phyloP scores from a whole-genome alignment of 2,329 filamentous ascomycete genomes.

The Talaromyces pinophilus region DNA sequence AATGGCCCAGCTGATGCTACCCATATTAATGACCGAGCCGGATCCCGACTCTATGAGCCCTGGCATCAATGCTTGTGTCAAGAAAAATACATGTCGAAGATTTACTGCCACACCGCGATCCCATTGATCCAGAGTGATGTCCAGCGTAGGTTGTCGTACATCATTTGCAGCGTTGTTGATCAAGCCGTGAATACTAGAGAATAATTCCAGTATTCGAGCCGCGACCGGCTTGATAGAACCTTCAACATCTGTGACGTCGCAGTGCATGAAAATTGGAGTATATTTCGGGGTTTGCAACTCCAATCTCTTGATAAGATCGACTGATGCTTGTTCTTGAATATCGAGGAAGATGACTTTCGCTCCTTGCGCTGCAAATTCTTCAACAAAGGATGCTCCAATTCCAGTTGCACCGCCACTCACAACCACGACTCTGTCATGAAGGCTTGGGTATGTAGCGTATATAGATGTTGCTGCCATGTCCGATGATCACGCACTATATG shows the following conservation, averaged over 20 bases:
- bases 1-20: conserved; percentile 44
- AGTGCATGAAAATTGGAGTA: conserved; percentile 44
- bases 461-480: neutral
- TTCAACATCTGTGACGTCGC: conserved; percentile 46
- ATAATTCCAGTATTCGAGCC: conserved; percentile 33
- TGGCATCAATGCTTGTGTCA: conserved; percentile 34
- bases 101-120: neutral
- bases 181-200: conserved; percentile 30
- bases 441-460: conserved; percentile 28
- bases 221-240: conserved; percentile 31
- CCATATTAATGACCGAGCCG: conserved; percentile 45
- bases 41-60: conserved; percentile 34
- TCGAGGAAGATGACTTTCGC: conserved; percentile 51
- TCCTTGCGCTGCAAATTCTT: conserved; percentile 50
- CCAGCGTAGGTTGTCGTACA: neutral
- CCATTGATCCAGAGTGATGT: neutral
- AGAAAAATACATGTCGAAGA: neutral
- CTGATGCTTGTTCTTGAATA: conserved; percentile 32
- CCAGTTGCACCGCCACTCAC: conserved; percentile 52
- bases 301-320: neutral
- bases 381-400: conserved; percentile 47
- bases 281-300: neutral
- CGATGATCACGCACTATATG: neutral
- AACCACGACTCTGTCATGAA: conserved; percentile 38
- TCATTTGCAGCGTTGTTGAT: conserved; percentile 41